Evolutionary conservation across 306 rosid species (phyloP), one percentile per base, ranked within the genome.

Genomic region (Lablab purpureus): DNA sequence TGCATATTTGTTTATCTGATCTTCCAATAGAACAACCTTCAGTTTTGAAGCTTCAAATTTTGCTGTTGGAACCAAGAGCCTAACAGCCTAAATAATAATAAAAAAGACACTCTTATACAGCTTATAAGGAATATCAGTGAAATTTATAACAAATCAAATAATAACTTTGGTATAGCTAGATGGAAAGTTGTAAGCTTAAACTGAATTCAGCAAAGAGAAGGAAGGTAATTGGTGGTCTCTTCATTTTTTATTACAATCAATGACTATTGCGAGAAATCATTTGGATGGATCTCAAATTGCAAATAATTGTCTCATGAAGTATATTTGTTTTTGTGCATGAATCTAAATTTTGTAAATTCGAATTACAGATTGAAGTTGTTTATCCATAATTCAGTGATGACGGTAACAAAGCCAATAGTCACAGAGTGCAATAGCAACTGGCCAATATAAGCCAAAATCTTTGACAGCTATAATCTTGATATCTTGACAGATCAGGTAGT

Each of bases 11-110:
- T 83, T 84, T 71, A 89, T 81, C 70, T 85, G 83, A 72, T 88
- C 92, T 82, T 88, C 89, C 80, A 86, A 73, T 76, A 64, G 82
- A 49, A 87, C 91, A 64, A 94, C 99, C 89, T 91, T 89, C 63
- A 94, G 89, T 84, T 94, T 94, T 45, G 99, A 91, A 64, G 97
- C 90, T 77, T 92, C 91, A 66, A 94, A 94, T 72, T 89, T 92
- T 74, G 95, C 90, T 12, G 97, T 91, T 85, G 91, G 87, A 84
- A 87, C 97, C 91, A 94, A 83, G 63, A 92, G 88, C 78, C 94
- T 79, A 59, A 84, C 94, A 80, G 94, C 93, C 97, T 92, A 62
- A 62, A 62, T 32, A 68, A 73, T 43, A 56, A 80, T 60, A 22
- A 36, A 56, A 0, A 37, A 45, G 58, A 28, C 36, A 19, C 40